Conservation (phyloP, 2,329 filamentous ascomycete species). For the Arthroderma sp. region DNA sequence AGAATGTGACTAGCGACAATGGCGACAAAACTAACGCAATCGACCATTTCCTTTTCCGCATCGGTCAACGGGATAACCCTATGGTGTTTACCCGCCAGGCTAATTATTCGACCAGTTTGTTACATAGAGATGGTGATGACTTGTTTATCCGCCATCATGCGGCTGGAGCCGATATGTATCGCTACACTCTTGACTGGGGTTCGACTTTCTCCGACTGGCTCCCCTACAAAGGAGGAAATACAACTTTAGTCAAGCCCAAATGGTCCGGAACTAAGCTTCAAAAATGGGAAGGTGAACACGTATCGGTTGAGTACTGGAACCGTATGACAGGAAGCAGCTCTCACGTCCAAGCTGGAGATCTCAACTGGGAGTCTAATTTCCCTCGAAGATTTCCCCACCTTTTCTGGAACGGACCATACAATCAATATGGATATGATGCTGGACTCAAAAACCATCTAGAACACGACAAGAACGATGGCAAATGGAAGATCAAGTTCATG, state of each 20-base stretch:
- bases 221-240: slow-evolving; percentile 40
- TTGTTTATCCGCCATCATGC: slow-evolving; percentile 46
- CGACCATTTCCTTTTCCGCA: slow-evolving; percentile 50
- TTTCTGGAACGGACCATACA: slow-evolving; percentile 49
- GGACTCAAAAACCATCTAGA: slow-evolving; percentile 43
- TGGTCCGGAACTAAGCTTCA: slow-evolving; percentile 49
- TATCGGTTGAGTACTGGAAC: slow-evolving; percentile 52
- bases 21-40: slow-evolving; percentile 32
- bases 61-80: slow-evolving; percentile 41
- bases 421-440: slow-evolving; percentile 50
- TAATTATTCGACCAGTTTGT: slow-evolving; percentile 40
- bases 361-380: slow-evolving; percentile 25
- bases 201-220: slow-evolving; percentile 47
- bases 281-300: slow-evolving; percentile 47
- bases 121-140: slow-evolving; percentile 30
- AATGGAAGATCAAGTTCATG: slow-evolving; percentile 49
- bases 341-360: slow-evolving; percentile 48
- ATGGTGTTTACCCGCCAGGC: slow-evolving; percentile 40
- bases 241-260: slow-evolving; percentile 32
- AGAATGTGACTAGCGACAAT: slow-evolving; percentile 36
- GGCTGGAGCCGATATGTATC: slow-evolving; percentile 48
- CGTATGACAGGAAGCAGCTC: slow-evolving; percentile 45
- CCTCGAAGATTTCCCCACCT: slow-evolving; percentile 48
- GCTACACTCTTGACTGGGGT: slow-evolving; percentile 50
- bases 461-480: slow-evolving; percentile 29